Percentiles rank a stretch among this genome's conserved stretches.
Evolutionary conservation across 2,329 filamentous ascomycete genomes (phyloP).

Genomic region (Pezicula carpinea): DNA sequence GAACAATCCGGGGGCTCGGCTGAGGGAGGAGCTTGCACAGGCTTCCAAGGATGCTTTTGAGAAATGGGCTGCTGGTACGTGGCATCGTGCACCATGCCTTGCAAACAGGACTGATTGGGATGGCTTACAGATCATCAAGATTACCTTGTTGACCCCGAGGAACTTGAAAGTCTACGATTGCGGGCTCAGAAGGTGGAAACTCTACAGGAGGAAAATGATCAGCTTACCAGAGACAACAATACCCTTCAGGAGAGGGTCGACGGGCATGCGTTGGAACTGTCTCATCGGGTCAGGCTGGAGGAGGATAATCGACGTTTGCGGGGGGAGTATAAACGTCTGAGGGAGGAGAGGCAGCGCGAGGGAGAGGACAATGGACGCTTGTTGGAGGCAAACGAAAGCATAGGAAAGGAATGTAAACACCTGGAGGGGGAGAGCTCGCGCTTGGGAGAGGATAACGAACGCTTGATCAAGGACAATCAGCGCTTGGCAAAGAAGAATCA

Average conservation of each 20-base stretch:
- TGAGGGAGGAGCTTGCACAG: too few relatives aligned
- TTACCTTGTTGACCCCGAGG: not conserved
- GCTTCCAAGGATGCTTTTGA: too few relatives aligned
- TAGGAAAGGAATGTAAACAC: slow-evolving; percentile 11
- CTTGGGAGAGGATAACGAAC: slow-evolving; percentile 10
- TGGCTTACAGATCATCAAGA: not conserved
- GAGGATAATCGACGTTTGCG: not conserved
- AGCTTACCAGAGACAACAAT: not conserved
- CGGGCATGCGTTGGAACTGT: too few relatives aligned
- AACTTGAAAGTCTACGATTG: not conserved
- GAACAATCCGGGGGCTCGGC: too few relatives aligned
- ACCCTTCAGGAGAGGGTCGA: not conserved
- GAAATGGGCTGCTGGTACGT: too few relatives aligned
- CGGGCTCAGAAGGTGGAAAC: not conserved
- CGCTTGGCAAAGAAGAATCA: too few relatives aligned
- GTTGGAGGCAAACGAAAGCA: slow-evolving; percentile 10
- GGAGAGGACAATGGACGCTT: slow-evolving; percentile 1
- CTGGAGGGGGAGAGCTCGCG: too few relatives aligned
- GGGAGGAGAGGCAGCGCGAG: not conserved
- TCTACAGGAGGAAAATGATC: not conserved
- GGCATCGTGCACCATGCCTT: too few relatives aligned
- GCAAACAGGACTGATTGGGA: too few relatives aligned
- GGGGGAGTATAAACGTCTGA: not conserved
- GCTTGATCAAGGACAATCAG: slow-evolving; percentile 6
- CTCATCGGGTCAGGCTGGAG: not conserved